These are phyloP conservation scores for Saccharomycopsis microspora DNA, from an alignment of 805 yeast genomes.

Conservation along the genomic window DNA sequence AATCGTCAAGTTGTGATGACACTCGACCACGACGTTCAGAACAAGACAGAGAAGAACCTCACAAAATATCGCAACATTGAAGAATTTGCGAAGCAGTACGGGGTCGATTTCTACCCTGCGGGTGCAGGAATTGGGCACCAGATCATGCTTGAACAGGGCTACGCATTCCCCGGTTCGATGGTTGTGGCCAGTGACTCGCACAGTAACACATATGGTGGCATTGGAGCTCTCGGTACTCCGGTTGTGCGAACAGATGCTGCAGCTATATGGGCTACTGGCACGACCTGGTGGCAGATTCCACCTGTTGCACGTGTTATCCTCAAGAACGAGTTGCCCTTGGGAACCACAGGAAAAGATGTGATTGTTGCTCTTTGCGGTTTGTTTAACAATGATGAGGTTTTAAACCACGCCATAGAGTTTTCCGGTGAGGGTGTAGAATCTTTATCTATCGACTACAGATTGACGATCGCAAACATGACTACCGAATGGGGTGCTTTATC, in stretches of 20 bases:
- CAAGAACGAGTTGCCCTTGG: slow-evolving; percentile 67
- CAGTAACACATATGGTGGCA: slow-evolving; percentile 95
- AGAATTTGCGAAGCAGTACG: slow-evolving; percentile 80
- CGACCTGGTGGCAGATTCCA: slow-evolving; percentile 99
- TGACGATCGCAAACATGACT: slow-evolving; percentile 95
- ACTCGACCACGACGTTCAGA: slow-evolving; percentile 96
- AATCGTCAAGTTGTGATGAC: slow-evolving; percentile 92
- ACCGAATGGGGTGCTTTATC: slow-evolving; percentile 99
- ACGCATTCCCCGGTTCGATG: slow-evolving; percentile 87
- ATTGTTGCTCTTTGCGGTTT: slow-evolving; percentile 93
- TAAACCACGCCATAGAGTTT: slow-evolving; percentile 90
- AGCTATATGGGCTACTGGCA: slow-evolving; percentile 98
- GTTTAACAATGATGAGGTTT: slow-evolving; percentile 84
- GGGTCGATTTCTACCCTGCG: slow-evolving; percentile 94
- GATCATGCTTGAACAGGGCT: slow-evolving; percentile 98
- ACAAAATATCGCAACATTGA: slow-evolving; percentile 83
- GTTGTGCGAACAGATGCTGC: slow-evolving; percentile 99
- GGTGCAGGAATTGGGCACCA: slow-evolving; percentile 99
- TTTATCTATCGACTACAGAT: slow-evolving; percentile 69
- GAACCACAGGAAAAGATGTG: slow-evolving; percentile 93
- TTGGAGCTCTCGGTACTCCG: slow-evolving; percentile 94
- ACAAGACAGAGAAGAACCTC: slow-evolving; percentile 78
- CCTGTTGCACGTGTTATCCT: slow-evolving; percentile 94
- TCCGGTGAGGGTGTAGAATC: slow-evolving; percentile 67
- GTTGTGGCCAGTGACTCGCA: slow-evolving; percentile 98